These are phyloP conservation scores for Suillus fuscotomentosus DNA, from an alignment of 768 basidiomycete genomes.

Conservation along the genomic window DNA sequence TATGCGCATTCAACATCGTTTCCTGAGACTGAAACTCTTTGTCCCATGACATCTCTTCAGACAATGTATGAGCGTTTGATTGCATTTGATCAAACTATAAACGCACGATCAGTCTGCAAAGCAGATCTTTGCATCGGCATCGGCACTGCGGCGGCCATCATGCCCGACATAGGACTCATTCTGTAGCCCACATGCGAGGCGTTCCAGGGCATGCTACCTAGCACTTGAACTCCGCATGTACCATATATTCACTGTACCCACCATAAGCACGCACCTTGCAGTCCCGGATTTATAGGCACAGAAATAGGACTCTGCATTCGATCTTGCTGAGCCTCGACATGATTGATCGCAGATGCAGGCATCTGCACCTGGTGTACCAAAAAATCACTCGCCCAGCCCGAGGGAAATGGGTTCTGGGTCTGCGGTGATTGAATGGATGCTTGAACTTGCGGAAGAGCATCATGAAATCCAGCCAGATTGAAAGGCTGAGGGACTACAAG, in stretches of 20 bases:
- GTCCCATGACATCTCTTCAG: slow-evolving; percentile 49
- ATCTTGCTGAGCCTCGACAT: slow-evolving; percentile 15
- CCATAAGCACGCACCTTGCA: slow-evolving; percentile 19
- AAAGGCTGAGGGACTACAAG: slow-evolving; percentile 43
- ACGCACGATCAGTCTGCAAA: slow-evolving; percentile 45
- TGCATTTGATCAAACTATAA: not conserved
- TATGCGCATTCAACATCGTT: slow-evolving; percentile 30
- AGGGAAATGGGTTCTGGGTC: slow-evolving; percentile 22
- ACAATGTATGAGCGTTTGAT: not conserved
- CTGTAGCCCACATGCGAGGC: slow-evolving; percentile 35
- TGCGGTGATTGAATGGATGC: slow-evolving; percentile 15
- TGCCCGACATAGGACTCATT: slow-evolving; percentile 39
- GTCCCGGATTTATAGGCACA: not conserved
- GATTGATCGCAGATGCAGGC: slow-evolving; percentile 2
- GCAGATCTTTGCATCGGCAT: slow-evolving; percentile 22
- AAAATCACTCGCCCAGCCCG: slow-evolving; percentile 69
- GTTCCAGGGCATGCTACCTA: slow-evolving; percentile 43
- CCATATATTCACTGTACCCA: not conserved
- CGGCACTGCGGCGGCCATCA: slow-evolving; percentile 17
- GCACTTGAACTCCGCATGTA: slow-evolving; percentile 3
- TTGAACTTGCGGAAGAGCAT: slow-evolving; percentile 19
- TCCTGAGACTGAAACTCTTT: slow-evolving; percentile 63
- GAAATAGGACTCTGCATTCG: slow-evolving; percentile 7
- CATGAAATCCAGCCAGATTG: slow-evolving; percentile 49
- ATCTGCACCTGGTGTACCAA: slow-evolving; percentile 20